Evolutionary conservation across 805 yeast species (phyloP).

Genomic region (Scheffersomyces coipomensis): DNA sequence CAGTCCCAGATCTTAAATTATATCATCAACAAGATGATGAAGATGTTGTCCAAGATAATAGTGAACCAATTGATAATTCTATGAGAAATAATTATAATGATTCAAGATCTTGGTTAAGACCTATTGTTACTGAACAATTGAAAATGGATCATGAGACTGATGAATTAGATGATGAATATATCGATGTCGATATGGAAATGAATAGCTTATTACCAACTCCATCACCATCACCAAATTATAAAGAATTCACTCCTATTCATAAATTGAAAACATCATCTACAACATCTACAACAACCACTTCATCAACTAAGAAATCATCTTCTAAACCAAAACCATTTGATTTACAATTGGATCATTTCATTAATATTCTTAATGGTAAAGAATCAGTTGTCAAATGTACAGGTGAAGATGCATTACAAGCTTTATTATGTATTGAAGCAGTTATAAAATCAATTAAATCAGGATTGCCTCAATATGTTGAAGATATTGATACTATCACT

Average conservation of each 20-base stretch:
- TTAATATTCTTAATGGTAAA: constrained; percentile 29
- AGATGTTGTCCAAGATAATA: constrained; percentile 8
- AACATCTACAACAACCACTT: not conserved
- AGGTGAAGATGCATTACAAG: constrained; percentile 33
- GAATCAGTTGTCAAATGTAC: constrained; percentile 25
- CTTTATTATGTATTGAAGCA: constrained; percentile 34
- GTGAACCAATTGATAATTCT: constrained; percentile 1
- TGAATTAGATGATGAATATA: constrained; percentile 4
- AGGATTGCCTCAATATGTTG: constrained; percentile 29
- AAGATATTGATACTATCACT: constrained; percentile 14
- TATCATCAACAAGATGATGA: constrained; percentile 26
- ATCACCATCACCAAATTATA: constrained; percentile 26
- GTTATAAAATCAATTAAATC: constrained; percentile 29
- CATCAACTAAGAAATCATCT: not conserved
- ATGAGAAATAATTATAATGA: constrained; percentile 4
- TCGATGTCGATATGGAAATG: constrained; percentile 5
- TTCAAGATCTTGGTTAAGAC: constrained; percentile 25
- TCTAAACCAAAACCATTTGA: constrained; percentile 35
- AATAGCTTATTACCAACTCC: constrained; percentile 19
- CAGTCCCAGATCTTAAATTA: constrained; percentile 39
- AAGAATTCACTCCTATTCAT: constrained; percentile 18
- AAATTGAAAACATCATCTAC: no score
- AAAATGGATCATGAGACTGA: constrained; percentile 11
- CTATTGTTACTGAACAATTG: constrained; percentile 21
- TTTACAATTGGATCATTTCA: constrained; percentile 37